Evolutionary conservation across 768 basidiomycete genomes (phyloP).

Genomic region (Trametes cinnabarina): DNA sequence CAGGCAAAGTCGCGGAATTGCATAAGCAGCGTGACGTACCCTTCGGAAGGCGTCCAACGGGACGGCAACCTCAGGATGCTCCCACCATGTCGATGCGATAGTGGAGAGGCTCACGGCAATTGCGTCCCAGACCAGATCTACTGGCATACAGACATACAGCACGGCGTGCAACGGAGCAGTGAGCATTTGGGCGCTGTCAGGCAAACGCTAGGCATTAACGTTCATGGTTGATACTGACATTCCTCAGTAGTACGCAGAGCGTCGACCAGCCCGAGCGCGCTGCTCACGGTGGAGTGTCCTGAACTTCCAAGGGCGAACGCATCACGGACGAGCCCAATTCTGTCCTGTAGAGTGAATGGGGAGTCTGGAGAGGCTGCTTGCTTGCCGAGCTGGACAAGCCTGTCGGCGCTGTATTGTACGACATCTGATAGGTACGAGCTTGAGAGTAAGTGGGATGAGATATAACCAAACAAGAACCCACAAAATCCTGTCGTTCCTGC

Average conservation of each 20-base stretch:
- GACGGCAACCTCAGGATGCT: slow-evolving; percentile 52
- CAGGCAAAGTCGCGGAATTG: not conserved
- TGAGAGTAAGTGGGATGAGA: too few species aligned
- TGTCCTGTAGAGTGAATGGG: slow-evolving; percentile 76
- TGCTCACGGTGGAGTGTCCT: slow-evolving; percentile 73
- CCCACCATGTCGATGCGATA: slow-evolving; percentile 78
- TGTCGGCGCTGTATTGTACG: slow-evolving; percentile 79
- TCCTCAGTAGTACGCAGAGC: slow-evolving; percentile 72
- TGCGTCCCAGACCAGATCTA: slow-evolving; percentile 76
- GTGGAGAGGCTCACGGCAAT: slow-evolving; percentile 53
- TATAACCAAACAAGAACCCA: too few species aligned
- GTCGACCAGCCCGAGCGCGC: slow-evolving; percentile 69
- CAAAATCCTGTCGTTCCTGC: slow-evolving; percentile 86
- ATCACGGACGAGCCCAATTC: slow-evolving; percentile 86
- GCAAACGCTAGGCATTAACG: not conserved
- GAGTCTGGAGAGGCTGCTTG: slow-evolving; percentile 67
- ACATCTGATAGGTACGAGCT: slow-evolving; percentile 54
- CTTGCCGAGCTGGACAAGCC: slow-evolving; percentile 69
- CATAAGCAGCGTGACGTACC: slow-evolving; percentile 36
- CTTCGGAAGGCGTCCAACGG: slow-evolving; percentile 58
- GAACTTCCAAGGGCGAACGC: slow-evolving; percentile 75
- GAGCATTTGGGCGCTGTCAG: not conserved
- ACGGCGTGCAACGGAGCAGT: not conserved
- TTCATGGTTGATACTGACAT: slow-evolving; percentile 43
- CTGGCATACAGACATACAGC: slow-evolving; percentile 26